Conservation (phyloP, 768 basidiomycete species). For the Trametes sanguinea region DNA sequence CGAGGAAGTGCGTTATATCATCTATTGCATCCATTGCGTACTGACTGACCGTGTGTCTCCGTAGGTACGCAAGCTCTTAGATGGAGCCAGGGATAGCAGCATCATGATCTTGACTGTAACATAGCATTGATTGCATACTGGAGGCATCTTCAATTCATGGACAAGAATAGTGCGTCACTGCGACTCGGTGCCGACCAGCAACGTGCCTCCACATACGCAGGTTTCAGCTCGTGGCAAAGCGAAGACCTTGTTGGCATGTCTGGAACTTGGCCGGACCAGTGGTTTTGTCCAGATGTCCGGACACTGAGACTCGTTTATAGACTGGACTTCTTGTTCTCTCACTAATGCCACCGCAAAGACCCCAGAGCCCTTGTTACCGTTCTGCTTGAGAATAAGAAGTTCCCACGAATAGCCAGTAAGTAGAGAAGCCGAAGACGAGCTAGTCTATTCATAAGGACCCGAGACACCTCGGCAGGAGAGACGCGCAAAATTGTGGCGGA, state of each 20-base stretch:
- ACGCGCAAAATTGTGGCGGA: background rate
- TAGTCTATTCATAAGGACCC: too few species aligned
- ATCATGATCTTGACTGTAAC: background rate
- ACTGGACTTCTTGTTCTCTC: too few species aligned
- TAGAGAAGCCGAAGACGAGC: too few species aligned
- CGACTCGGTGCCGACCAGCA: background rate
- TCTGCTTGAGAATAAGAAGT: too few species aligned
- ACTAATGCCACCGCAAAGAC: background rate
- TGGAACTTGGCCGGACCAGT: too few species aligned
- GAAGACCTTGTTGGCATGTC: too few species aligned
- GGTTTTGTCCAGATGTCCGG: too few species aligned
- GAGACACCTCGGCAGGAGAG: too few species aligned
- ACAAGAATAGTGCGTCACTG: background rate
- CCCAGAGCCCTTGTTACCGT: background rate
- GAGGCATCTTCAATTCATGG: background rate
- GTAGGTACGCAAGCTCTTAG: conserved; percentile 8
- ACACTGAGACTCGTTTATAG: too few species aligned
- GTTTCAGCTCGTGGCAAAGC: too few species aligned
- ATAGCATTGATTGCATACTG: background rate
- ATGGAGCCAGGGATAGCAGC: background rate
- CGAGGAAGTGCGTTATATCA: conserved; percentile 64
- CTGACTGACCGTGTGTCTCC: background rate
- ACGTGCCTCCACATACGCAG: too few species aligned
- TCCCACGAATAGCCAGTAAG: too few species aligned
- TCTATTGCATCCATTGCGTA: background rate